phyloP scores from a whole-genome alignment of 345 rosid genomes.

The Eutrema heterophyllum region DNA sequence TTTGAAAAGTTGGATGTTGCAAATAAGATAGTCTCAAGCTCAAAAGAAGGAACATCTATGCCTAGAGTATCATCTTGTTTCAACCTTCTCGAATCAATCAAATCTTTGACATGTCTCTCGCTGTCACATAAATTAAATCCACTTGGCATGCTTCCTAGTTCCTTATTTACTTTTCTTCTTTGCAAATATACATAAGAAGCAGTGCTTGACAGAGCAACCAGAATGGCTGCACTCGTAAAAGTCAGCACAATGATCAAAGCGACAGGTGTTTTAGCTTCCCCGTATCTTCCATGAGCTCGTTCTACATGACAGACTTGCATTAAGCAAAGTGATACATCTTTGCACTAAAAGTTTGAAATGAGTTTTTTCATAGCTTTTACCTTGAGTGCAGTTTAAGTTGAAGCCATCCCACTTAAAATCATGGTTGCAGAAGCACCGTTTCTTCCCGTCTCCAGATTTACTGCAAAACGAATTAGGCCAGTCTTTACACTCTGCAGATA shows the following conservation, averaged over 20 bases:
- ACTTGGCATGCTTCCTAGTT: constrained; percentile 36
- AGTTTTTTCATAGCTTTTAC: constrained; percentile 23
- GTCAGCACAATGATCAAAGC: constrained; percentile 37
- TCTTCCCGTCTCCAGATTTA: constrained; percentile 26
- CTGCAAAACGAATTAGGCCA: constrained; percentile 54
- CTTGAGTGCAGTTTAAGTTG: constrained; percentile 43
- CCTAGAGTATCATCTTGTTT: constrained; percentile 43
- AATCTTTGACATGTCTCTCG: constrained; percentile 46
- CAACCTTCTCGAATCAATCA: constrained; percentile 45
- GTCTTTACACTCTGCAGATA: constrained; percentile 49
- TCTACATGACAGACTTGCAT: constrained; percentile 19
- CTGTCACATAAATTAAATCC: constrained; percentile 38
- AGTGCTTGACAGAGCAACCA: constrained; percentile 35
- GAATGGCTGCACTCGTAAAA: constrained; percentile 28
- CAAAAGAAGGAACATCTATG: constrained; percentile 50
- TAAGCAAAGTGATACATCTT: background rate
- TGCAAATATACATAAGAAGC: constrained; percentile 33
- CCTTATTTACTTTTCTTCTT: constrained; percentile 34
- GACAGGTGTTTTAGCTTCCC: constrained; percentile 21
- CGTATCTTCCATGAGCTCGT: constrained; percentile 3
- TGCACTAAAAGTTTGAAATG: background rate
- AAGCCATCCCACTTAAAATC: constrained; percentile 43
- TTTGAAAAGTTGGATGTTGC: constrained; percentile 66
- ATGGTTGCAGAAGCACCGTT: constrained; percentile 45
- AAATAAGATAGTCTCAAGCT: constrained; percentile 46